Evolutionary conservation across 2,329 filamentous ascomycete species (phyloP).

Genomic region (Mycogone perniciosa): DNA sequence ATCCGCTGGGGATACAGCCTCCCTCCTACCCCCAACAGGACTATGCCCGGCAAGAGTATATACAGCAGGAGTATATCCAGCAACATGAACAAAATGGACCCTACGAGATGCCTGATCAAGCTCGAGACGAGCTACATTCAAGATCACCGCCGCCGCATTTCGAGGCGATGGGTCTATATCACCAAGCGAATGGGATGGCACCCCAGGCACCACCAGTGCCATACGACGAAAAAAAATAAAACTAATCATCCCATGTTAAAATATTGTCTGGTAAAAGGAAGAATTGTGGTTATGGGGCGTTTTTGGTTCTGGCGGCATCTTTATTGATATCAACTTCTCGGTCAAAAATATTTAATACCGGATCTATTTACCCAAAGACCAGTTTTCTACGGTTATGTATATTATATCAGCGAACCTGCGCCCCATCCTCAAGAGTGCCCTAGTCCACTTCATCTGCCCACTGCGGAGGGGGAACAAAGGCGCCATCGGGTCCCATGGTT

Average conservation of each 20-base stretch:
- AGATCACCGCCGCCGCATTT: slow-evolving; percentile 21
- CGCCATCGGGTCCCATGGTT: slow-evolving; percentile 31
- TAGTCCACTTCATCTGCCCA: slow-evolving; percentile 31
- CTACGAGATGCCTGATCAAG: background rate
- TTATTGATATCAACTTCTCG: too few relatives aligned
- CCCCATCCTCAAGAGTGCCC: background rate
- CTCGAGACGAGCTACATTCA: background rate
- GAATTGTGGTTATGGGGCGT: too few relatives aligned
- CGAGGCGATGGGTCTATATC: slow-evolving; percentile 25
- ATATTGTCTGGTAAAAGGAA: too few relatives aligned
- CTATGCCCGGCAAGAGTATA: too few relatives aligned
- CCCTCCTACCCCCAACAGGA: background rate
- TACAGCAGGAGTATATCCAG: too few relatives aligned
- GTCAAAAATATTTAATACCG: background rate
- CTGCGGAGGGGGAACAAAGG: slow-evolving; percentile 31
- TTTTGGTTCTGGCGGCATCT: too few relatives aligned
- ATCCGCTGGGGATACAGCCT: background rate
- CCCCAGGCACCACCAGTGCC: slow-evolving; percentile 15
- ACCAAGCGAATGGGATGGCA: slow-evolving; percentile 26
- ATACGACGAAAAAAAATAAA: slow-evolving; percentile 19
- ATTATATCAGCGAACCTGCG: background rate
- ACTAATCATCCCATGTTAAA: background rate
- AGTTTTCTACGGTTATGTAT: background rate
- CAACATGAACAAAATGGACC: too few relatives aligned
- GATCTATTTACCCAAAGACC: background rate